phyloP scores from a whole-genome alignment of 805 yeast species.

The Wickerhamiella cacticola region DNA sequence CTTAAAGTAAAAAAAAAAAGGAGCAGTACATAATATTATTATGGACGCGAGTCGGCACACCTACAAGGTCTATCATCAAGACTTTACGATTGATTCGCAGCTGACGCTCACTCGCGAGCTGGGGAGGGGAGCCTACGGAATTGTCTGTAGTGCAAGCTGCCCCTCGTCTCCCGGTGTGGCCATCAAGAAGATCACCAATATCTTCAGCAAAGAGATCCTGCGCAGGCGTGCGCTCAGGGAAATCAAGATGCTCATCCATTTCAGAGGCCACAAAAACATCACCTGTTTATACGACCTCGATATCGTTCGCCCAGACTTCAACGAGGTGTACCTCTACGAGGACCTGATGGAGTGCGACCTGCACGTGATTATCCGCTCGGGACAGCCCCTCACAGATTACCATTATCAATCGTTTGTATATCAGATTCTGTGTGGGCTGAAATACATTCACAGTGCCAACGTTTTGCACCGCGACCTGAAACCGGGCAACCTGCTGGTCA shows the following conservation, averaged over 20 bases:
- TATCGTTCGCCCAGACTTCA: conserved; percentile 70
- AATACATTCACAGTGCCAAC: conserved; percentile 86
- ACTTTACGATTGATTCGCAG: conserved; percentile 79
- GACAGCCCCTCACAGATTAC: conserved; percentile 77
- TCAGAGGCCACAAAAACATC: conserved; percentile 91
- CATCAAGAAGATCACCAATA: conserved; percentile 89
- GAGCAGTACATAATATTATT: not conserved
- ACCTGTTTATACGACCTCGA: conserved; percentile 92
- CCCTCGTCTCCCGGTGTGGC: conserved; percentile 79
- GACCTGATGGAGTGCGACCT: conserved; percentile 98
- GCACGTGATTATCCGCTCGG: conserved; percentile 92
- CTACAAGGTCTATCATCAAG: conserved; percentile 72
- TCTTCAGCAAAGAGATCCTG: conserved; percentile 78
- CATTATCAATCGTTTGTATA: conserved; percentile 89
- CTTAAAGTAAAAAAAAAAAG: not conserved
- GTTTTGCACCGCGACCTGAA: conserved; percentile 88
- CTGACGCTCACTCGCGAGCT: conserved; percentile 83
- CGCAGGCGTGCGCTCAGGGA: conserved; percentile 90
- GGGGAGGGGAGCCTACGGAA: conserved; percentile 97
- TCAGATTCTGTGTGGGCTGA: conserved; percentile 80
- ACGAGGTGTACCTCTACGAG: conserved; percentile 86
- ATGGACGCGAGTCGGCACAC: conserved; percentile 21
- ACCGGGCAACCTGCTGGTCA: conserved; percentile 75
- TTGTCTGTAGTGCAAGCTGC: conserved; percentile 73
- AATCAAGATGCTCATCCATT: conserved; percentile 77